These are phyloP conservation scores for Xylaria cubensis DNA, from an alignment of 495 filamentous ascomycete genomes.

Conservation along the genomic window DNA sequence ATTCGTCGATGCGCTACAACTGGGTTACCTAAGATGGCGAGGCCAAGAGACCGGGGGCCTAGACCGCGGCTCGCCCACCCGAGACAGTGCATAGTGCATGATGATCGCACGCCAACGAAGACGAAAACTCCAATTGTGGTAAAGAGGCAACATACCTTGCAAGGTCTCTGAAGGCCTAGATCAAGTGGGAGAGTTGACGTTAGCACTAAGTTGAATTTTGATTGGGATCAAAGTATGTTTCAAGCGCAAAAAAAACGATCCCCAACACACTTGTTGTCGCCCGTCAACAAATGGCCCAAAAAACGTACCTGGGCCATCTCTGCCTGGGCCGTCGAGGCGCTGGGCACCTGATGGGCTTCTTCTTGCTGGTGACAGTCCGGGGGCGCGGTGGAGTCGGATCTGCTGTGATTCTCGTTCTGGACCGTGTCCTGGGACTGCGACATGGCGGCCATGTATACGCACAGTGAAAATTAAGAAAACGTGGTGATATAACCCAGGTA, in stretches of 20 bases:
- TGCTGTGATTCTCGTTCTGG: neutral
- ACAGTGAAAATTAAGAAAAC: neutral
- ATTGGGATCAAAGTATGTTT: neutral
- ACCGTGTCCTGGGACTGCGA: constrained; percentile 15
- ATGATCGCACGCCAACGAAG: constrained; percentile 4
- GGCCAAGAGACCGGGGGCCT: neutral
- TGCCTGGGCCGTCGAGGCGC: constrained; percentile 32
- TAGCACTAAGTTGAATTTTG: constrained; percentile 22
- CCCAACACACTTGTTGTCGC: neutral
- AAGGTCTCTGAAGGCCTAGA: constrained; percentile 56
- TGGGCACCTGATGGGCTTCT: constrained; percentile 15
- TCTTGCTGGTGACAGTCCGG: constrained; percentile 10
- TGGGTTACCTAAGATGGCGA: neutral
- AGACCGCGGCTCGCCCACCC: neutral
- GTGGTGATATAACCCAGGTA: neutral
- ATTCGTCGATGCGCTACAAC: neutral
- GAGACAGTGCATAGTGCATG: constrained; percentile 3
- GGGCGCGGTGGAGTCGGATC: constrained; percentile 14
- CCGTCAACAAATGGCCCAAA: neutral
- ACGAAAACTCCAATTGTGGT: constrained; percentile 3
- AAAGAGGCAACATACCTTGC: constrained; percentile 47
- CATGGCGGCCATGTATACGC: constrained; percentile 11
- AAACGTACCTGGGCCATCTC: constrained; percentile 42
- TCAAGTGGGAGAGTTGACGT: constrained; percentile 22
- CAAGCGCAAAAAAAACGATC: neutral